Base-by-base conservation (phyloP, 1,284 basidiomycete genomes). In the Xerocomus minutiporus region DNA sequence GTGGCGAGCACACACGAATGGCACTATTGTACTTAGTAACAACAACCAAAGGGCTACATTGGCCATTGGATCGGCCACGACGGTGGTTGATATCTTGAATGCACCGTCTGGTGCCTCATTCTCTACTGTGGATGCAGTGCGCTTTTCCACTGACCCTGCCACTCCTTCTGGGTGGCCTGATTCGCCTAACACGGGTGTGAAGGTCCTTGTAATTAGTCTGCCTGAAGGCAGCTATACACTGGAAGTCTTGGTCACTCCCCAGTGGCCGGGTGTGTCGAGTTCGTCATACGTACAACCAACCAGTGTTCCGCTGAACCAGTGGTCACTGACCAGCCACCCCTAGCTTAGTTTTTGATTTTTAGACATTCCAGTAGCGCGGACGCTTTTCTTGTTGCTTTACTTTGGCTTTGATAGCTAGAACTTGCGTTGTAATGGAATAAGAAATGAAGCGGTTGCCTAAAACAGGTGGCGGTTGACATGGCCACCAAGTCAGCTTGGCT, bases 1-100 rank as follows among this genome's bases (percentile, higher is more conserved):
- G 77, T 98, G 96, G 96, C 84, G 94, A 46, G 91, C 94, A 78
- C 95, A 99, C 72, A 98, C 97, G 56, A 99, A 96, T 65, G 88
- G 85, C 36, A 84, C 84, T 5, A 71, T 85, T 23, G 52, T 59
- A 12, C 62, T 83, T 50, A 61, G 73, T 54, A 58, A 68, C 52
- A 84, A 80, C 52, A 82, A 79, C 31, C 73, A 81, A 64, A 81
- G 78, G 9, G 76, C 83, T 58, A 79, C 79, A 54, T 73, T 89
- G 40, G 73, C 77, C 35, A 75, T 85, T 13, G 52, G 70, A 61
- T 46, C 64, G 35, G 57, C 73, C 60, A 80, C 72, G 47, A 61
- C 82, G 68, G 62, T 68, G 53, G 75, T 82, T 61, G 56, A 71
- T 57, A 71, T 86, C 23, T 61, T 88, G 57, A 82, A 81, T 61